Base-by-base conservation (phyloP, 2,329 filamentous ascomycete species). In the Diplodia scrobiculata region DNA sequence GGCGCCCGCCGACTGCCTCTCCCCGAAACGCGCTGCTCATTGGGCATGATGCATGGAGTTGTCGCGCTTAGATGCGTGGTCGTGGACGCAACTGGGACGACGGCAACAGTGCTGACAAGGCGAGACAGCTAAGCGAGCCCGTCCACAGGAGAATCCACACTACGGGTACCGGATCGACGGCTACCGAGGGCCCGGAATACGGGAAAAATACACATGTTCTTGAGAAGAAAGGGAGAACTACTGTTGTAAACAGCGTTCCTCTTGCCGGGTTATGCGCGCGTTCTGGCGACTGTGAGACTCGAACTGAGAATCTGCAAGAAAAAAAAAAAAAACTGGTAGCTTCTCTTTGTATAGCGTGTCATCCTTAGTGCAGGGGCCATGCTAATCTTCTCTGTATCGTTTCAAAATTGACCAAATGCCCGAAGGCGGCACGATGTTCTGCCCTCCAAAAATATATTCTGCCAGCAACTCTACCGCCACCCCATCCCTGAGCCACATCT, bases 281-380 rank as follows among this genome's bases (percentile, higher is more conserved):
- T 11, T 1, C 4, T 21, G 17, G 32, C 4, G 29, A 5, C 17
- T 0, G n/a, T 19, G 19, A 19, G 53, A 25, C 9, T 58, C 53
- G 53, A 58, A 58, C 53, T 7, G 13, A 1, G n/a, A 10, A 27
- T 14, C 36, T 27, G 13, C 34, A 32, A 32, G 7, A 32, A 32
- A 32, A 32, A 32, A 32, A 48, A 64, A 54, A 64, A 65, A 65
- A 65, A 64, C 62, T 65, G 51, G 50, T 47, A 65, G 62, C 62
- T 54, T 54, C 52, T 54, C 52, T 65, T 65, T 47, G 27, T 54
- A 36, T 55, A 55, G 51, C 63, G 63, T 65, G 63, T 65, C 63
- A 58, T 65, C 63, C 91, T 94, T 94, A 93, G 91, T 87, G 85
- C 85, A 87, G 85, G 85, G 79, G 80, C 80, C 79, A 83, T 83